phyloP scores from a whole-genome alignment of 768 basidiomycete species.

The Naganishia vishniacii region DNA sequence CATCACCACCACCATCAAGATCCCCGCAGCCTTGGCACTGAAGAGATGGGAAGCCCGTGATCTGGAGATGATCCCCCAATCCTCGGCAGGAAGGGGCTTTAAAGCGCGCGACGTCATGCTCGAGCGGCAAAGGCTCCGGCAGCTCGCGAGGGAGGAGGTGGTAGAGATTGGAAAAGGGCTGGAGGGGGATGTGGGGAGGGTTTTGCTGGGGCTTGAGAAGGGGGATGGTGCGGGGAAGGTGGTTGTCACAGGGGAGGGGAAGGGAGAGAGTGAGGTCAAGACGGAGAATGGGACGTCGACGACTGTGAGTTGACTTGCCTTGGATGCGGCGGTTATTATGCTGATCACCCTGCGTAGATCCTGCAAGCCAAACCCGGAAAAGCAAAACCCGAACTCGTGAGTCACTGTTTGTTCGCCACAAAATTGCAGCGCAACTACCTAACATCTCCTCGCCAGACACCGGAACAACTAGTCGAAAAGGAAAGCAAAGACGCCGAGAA shows the following conservation, averaged over 20 bases:
- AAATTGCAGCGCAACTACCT: not conserved
- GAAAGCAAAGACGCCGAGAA: constrained; percentile 13
- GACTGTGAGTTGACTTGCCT: not conserved
- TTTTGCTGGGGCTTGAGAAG: constrained; percentile 9
- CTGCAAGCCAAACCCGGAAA: constrained; percentile 9
- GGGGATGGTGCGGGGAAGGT: not conserved
- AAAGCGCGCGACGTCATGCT: constrained; percentile 24
- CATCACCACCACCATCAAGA: not conserved
- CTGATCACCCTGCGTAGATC: not conserved
- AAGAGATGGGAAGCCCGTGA: constrained; percentile 25
- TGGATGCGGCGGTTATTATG: not conserved
- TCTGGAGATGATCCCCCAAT: constrained; percentile 22
- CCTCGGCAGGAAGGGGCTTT: constrained; percentile 2
- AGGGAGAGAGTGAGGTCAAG: constrained; percentile 1
- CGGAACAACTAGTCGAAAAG: constrained; percentile 11
- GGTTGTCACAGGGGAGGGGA: not conserved
- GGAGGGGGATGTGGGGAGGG: not conserved
- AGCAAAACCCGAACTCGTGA: constrained; percentile 13
- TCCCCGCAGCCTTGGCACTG: constrained; percentile 16
- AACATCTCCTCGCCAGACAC: not conserved
- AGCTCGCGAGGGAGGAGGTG: not conserved
- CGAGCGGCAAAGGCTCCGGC: constrained; percentile 6
- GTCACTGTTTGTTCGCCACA: not conserved
- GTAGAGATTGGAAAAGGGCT: not conserved
- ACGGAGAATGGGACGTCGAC: not conserved